Conservation (phyloP, 2,329 filamentous ascomycete species). For the Epichloe sylvatica region DNA sequence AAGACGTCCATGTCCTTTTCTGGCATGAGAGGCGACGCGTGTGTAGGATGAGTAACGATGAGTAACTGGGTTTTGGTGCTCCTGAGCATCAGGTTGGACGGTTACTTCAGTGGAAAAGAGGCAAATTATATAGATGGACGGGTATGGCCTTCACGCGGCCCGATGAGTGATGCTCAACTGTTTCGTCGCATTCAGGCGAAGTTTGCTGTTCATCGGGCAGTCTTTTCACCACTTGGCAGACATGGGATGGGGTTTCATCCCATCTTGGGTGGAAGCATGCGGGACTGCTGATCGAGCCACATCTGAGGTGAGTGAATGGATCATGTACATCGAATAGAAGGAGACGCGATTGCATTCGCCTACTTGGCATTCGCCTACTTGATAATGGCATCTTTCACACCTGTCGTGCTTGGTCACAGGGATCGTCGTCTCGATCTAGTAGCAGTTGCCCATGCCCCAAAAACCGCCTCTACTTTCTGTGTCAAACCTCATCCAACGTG, state of each 20-base stretch:
- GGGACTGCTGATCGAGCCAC: neutral
- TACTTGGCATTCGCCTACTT: neutral
- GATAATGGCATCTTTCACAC: neutral
- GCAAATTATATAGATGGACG: neutral
- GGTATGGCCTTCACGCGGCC: neutral
- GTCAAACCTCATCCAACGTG: no score
- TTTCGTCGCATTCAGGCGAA: neutral
- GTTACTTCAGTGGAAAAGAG: neutral
- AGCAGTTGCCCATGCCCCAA: no score
- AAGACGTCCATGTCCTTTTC: neutral
- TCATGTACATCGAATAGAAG: neutral
- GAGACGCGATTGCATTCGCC: neutral
- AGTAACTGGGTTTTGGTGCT: no score
- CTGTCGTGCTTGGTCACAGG: no score
- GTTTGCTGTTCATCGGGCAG: neutral
- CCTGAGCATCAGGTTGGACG: neutral
- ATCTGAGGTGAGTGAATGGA: neutral
- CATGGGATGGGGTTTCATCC: neutral
- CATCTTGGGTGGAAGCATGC: neutral
- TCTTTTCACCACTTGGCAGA: neutral
- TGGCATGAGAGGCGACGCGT: neutral
- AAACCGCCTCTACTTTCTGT: no score
- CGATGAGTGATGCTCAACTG: neutral
- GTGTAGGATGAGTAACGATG: neutral
- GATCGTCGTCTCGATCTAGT: no score